A percentile compares a stretch with the other conserved stretches of the same genome.
These are phyloP conservation scores for Coprinopsis sp. DNA, from an alignment of 768 basidiomycete species.

Conservation along the genomic window DNA sequence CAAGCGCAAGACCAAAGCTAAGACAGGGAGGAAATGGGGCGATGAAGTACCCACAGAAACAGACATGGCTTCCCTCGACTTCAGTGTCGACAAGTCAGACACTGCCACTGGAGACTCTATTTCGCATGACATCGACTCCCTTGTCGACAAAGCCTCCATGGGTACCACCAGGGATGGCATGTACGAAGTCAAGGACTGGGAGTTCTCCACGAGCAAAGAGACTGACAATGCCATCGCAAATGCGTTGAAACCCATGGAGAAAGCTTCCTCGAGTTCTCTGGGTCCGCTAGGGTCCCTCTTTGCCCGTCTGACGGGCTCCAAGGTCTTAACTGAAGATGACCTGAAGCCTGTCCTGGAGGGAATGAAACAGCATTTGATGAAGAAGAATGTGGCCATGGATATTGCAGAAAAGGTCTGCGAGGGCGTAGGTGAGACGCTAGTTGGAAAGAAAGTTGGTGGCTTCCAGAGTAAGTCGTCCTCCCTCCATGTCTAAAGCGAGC, in stretches of 20 bases:
- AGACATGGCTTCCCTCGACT: slow-evolving; percentile 94
- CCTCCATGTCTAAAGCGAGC: slow-evolving; percentile 6
- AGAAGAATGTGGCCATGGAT: slow-evolving; percentile 96
- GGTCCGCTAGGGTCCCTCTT: slow-evolving; percentile 76
- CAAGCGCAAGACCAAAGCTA: slow-evolving; percentile 61
- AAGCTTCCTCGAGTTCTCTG: slow-evolving; percentile 39
- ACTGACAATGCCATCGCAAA: slow-evolving; percentile 53
- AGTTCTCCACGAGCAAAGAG: slow-evolving; percentile 51
- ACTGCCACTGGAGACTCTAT: slow-evolving; percentile 23
- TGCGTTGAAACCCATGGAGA: slow-evolving; percentile 47
- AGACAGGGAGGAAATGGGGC: slow-evolving; percentile 89
- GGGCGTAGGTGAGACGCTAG: slow-evolving; percentile 82
- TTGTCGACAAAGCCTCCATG: slow-evolving; percentile 68
- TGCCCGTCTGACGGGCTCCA: slow-evolving; percentile 80
- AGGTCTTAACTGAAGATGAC: slow-evolving; percentile 77
- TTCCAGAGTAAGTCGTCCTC: slow-evolving; percentile 65
- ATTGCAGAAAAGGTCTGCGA: slow-evolving; percentile 95
- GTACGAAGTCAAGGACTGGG: slow-evolving; percentile 73
- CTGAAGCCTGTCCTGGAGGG: slow-evolving; percentile 82
- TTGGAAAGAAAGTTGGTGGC: slow-evolving; percentile 88
- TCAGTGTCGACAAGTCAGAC: slow-evolving; percentile 58
- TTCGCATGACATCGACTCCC: slow-evolving; percentile 51
- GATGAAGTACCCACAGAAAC: slow-evolving; percentile 72
- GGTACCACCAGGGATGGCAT: slow-evolving; percentile 72
- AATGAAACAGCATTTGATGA: slow-evolving; percentile 98